These are phyloP conservation scores for Zymoseptoria crescenta DNA, from an alignment of 2,329 filamentous ascomycete species.

Conservation along the genomic window DNA sequence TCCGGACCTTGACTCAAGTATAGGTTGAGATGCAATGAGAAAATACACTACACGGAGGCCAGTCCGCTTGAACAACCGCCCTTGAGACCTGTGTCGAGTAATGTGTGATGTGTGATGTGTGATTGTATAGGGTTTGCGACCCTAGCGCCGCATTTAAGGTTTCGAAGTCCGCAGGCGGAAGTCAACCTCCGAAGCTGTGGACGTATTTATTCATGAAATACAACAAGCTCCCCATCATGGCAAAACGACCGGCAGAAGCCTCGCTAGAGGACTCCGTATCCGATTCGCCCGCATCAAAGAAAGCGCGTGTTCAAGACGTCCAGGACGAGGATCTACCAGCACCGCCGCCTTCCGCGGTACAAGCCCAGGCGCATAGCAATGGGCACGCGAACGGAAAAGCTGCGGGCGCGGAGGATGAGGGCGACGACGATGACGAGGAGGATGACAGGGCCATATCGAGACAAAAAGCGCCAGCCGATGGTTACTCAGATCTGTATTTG, in stretches of 20 bases:
- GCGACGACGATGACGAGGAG: constrained; percentile 30
- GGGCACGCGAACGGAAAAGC: constrained; percentile 25
- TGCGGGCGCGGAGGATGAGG: constrained; percentile 28
- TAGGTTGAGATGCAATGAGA: too few relatives aligned
- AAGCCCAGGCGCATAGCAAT: constrained; percentile 13
- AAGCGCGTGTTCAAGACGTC: constrained; percentile 38
- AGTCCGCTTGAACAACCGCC: too few relatives aligned
- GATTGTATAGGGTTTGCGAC: neutral
- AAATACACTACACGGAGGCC: too few relatives aligned
- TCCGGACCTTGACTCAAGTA: too few relatives aligned
- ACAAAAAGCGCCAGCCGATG: constrained; percentile 71
- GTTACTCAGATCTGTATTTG: constrained; percentile 92
- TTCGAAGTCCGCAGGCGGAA: neutral
- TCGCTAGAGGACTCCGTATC: constrained; percentile 35
- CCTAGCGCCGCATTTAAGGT: neutral
- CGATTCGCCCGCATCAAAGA: constrained; percentile 43
- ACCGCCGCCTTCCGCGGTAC: constrained; percentile 19
- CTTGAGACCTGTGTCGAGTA: too few relatives aligned
- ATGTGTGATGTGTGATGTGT: neutral
- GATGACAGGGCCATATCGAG: constrained; percentile 42
- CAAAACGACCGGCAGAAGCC: constrained; percentile 41
- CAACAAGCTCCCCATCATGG: constrained; percentile 28
- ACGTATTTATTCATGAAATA: neutral
- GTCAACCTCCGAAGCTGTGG: neutral
- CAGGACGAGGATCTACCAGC: constrained; percentile 28